Evolutionary conservation across 1,139 yeast species (phyloP), one percentile per base, ranked within the genome.

Genomic region (Zygosaccharomyces sapae): DNA sequence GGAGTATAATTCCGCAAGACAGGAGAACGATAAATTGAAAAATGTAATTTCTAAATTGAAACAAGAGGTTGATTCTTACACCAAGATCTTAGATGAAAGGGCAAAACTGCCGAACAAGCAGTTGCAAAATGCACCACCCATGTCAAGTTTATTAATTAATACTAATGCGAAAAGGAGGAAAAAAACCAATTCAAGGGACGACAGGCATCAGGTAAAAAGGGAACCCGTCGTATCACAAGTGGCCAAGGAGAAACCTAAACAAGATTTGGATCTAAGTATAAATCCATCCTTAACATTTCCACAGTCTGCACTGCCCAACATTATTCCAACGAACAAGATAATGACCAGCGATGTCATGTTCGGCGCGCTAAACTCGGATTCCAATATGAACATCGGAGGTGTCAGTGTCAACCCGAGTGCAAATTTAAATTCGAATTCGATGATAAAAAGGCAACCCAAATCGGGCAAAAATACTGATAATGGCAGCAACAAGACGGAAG

Each of bases 21-120:
- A 51, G 38, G 62, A 58, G 43, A 58, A 58, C 50, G 57, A 57
- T 37, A 56, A 56, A 36, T 48, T 58, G 30, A 63, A 57, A 43
- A 51, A 53, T 16, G 65, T 63, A n/a, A 55, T 54, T 3, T 50
- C 54, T 20, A 55, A 57, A 44, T 48, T 57, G 29, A 55, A 57
- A 36, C 60, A 57, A 31, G 70, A 68, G 29, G 66, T 69, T 7
- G 70, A 68, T 47, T 39, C 61, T 27, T 52, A 58, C 50, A 51
- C 58, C 35, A 53, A 53, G 27, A 53, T 56, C 37, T 24, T 55
- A 33, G 49, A 36, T 16, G 39, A 41, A 41, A 41, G 24, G 27
- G 40, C 46, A 40, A 19, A 33, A 16, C 24, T 18, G 5, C 22
- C 35, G 33, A 34, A 24, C 39, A 16, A 38, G n/a, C 19, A 25